These are phyloP conservation scores for Penicillium frequentans DNA, from an alignment of 2,329 filamentous ascomycete genomes.

Conservation along the genomic window DNA sequence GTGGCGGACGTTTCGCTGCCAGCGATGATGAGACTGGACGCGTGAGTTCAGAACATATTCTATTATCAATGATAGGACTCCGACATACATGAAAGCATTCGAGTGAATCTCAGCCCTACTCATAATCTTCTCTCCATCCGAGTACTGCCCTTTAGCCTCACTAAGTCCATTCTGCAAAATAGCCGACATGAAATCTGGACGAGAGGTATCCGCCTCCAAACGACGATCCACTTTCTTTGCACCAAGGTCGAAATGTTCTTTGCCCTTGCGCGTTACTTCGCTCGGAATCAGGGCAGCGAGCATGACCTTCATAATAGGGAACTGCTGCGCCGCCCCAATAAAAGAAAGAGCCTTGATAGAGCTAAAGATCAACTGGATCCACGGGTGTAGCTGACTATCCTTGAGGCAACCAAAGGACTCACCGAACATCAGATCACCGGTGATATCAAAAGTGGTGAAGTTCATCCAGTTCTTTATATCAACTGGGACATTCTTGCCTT, in stretches of 20 bases:
- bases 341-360: slow-evolving; percentile 25
- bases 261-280: slow-evolving; percentile 9
- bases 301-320: slow-evolving; percentile 11
- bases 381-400: slow-evolving; percentile 38
- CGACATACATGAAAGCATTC: slow-evolving; percentile 25
- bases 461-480: slow-evolving; percentile 36
- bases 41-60: background rate
- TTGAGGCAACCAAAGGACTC: slow-evolving; percentile 42
- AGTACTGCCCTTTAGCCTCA: slow-evolving; percentile 15
- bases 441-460: slow-evolving; percentile 41
- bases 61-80: background rate
- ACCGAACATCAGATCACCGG: slow-evolving; percentile 41
- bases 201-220: slow-evolving; percentile 12
- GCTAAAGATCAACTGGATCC: slow-evolving; percentile 39
- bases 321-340: slow-evolving; percentile 18
- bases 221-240: slow-evolving; percentile 22
- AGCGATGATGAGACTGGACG: slow-evolving; percentile 30
- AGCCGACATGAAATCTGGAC: slow-evolving; percentile 28
- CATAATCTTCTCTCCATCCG: slow-evolving; percentile 18
- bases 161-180: slow-evolving; percentile 23
- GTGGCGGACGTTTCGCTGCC: slow-evolving; percentile 45
- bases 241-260: slow-evolving; percentile 22
- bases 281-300: slow-evolving; percentile 13
- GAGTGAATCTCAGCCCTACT: slow-evolving; percentile 25
- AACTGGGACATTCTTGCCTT: background rate